Evolutionary conservation across 2,329 filamentous ascomycete genomes (phyloP), one percentile per base, ranked within the genome.

Genomic region (Metarhizium album): DNA sequence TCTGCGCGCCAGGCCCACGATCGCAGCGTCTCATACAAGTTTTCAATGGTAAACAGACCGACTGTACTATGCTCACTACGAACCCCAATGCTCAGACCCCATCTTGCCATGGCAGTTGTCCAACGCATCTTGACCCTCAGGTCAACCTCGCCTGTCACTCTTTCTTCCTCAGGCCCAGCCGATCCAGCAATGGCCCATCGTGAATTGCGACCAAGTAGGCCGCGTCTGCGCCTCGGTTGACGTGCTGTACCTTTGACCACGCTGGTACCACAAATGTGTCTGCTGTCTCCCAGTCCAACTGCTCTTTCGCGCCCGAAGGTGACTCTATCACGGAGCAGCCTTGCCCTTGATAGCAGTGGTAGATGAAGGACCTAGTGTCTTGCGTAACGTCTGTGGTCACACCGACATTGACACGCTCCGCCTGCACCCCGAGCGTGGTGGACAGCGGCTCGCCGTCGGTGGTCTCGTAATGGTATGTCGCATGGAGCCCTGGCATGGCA

Each of bases 241-340:
- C 63, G 57, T 78, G 75, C 13, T 72, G 67, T 40, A 75, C 69
- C 51, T 61, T 67, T 29, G 72, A 67, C 76, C 76, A 80, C 0
- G 74, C 62, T 0, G 77, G 76, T 2, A 80, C 64, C 24, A 70
- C 74, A 58, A 80, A 80, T 0, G 74, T 79, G 57, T 80, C 77
- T 0, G 71, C 67, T 8, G 64, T 54, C 38, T 66, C 65, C 75
- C 77, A 79, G 1, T 52, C 49, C 29, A 74, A 63, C 3, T 60
- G 64, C 47, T 65, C 57, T 3, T 63, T 67, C 29, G 63, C 55
- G 0, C 62, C 64, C 0, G 53, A 48, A 0, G 65, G 57, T 0
- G 61, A 55, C 4, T 66, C 64, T n/a, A 79, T 63, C 0, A 62
- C 60, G 0, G 70, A 71, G 27, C 62, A 58, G 0, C 77, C 77